Evolutionary conservation across 2,329 filamentous ascomycete genomes (phyloP), one percentile per base, ranked within the genome.

Genomic region (Cytospora leucostoma): DNA sequence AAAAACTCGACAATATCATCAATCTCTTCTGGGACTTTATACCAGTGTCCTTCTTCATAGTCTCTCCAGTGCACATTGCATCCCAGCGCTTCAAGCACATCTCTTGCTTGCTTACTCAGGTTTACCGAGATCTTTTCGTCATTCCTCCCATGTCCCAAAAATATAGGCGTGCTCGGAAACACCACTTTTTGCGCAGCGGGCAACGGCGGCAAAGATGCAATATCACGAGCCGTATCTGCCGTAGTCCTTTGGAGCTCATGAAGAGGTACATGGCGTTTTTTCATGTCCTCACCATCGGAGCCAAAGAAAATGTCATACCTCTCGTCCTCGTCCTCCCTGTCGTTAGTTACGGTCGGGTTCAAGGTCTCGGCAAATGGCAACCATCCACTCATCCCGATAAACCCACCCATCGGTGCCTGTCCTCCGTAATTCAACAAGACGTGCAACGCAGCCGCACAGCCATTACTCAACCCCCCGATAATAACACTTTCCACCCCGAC

Each of bases 391-490:
- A 82, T 78, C 0, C 77, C 78, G 6, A 80, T 69, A 12, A 72
- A 61, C 19, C 50, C 67, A 0, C 70, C 80, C 0, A 71, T 78
- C 33, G 82, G 62, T 3, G 71, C 59, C 19, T 70, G 68, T 0
- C 74, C 77, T 17, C 78, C 73, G 78, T 78, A 80, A 3, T 78
- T 71, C 58, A 85, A 61, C 62, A 78, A 66, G 19, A 76, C 72
- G 32, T 75, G 68, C 64, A 85, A 62, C 0, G 75, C 70, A 53
- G 79, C 78, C 4, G 83, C 82, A 66, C 80, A 82, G 0, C 83
- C 83, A 66, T 85, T 82, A 58, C 83, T 85, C 32, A 85, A 69
- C 0, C 82, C 82, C 54, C 79, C 78, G 0, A 86, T 63, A 1
- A 82, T 70, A 0, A 84, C 71, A 56, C 75, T 78, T 19, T 67